Base-by-base conservation (phyloP, 1,284 basidiomycete species). In the Leccinum pachyderme region DNA sequence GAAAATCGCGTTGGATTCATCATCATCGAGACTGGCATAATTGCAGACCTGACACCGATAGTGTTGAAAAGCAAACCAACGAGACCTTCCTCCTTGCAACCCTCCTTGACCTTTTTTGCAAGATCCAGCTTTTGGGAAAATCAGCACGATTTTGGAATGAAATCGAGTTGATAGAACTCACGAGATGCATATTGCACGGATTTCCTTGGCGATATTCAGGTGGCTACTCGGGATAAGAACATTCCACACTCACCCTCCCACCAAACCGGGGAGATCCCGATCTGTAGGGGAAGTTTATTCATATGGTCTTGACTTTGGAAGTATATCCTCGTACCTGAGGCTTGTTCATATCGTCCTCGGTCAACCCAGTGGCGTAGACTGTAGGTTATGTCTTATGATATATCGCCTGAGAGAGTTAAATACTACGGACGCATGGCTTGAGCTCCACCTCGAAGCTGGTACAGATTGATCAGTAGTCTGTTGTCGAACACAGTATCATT, bases 261-360 rank as follows among this genome's bases (percentile, higher is more conserved):
- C 90, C 91, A 92, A 51, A 93, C 80, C 2, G 89, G 86, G 33
- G 87, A 88, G 63, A 93, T 90, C 39, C 91, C 91, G 63, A 93
- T 86, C 87, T 90, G 63, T 35, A 50, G 41, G 52, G 25, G 46
- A 37, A 47, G 43, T 61, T 47, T 57, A 51, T 11, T 2, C 50
- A 58, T 29, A 15, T 4, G 8, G 32, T 29, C 35, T 24, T 39
- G 41, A 33, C 33, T 29, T 45, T 11, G 44, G 32, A 45, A 48
- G 29, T 41, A 50, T 28, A 66, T n/a, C n/a, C 7, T 24, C 57
- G 44, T 65, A 87, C 87, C 77, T 93, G 91, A 50, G 90, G 83
- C 68, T 91, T 93, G 55, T 86, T 71, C 82, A 93, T 88, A 62
- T 92, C 91, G 59, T 84, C 81, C 65, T 89, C 87, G n/a, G 77